phyloP scores from a whole-genome alignment of 257 asterid species.

The Echites panduratus region DNA sequence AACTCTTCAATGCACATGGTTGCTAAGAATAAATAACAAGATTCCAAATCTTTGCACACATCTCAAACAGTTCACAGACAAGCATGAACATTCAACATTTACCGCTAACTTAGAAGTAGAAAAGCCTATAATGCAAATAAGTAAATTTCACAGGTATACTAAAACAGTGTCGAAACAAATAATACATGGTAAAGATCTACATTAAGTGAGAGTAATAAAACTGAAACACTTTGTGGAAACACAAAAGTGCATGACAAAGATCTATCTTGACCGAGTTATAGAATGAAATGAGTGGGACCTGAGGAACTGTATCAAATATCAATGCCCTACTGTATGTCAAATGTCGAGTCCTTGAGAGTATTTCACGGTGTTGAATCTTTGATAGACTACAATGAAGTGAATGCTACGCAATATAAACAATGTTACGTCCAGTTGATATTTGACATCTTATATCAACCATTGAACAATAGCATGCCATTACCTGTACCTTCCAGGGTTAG shows the following conservation, averaged over 20 bases:
- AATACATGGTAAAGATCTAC: not conserved
- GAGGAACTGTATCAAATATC: not conserved
- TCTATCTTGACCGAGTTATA: not conserved
- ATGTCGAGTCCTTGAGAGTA: not conserved
- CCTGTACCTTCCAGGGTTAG: not conserved
- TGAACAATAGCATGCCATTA: not conserved
- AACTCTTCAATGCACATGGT: not conserved
- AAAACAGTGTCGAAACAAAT: not conserved
- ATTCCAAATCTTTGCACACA: not conserved
- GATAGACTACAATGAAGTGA: not conserved
- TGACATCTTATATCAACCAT: not conserved
- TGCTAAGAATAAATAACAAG: not conserved
- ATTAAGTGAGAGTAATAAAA: not conserved
- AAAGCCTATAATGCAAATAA: not conserved
- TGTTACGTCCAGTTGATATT: slow-evolving; percentile 7
- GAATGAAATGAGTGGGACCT: not conserved
- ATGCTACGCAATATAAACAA: not conserved
- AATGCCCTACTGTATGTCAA: not conserved
- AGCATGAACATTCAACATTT: not conserved
- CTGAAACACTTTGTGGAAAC: not conserved
- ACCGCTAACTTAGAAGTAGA: not conserved
- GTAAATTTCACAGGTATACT: not conserved
- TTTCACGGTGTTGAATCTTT: not conserved
- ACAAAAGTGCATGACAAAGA: not conserved
- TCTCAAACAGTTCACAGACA: not conserved